Percentiles rank a stretch among this genome's conserved stretches.
phyloP scores from a whole-genome alignment of 2,329 filamentous ascomycete species.

The Penicillium sp. region DNA sequence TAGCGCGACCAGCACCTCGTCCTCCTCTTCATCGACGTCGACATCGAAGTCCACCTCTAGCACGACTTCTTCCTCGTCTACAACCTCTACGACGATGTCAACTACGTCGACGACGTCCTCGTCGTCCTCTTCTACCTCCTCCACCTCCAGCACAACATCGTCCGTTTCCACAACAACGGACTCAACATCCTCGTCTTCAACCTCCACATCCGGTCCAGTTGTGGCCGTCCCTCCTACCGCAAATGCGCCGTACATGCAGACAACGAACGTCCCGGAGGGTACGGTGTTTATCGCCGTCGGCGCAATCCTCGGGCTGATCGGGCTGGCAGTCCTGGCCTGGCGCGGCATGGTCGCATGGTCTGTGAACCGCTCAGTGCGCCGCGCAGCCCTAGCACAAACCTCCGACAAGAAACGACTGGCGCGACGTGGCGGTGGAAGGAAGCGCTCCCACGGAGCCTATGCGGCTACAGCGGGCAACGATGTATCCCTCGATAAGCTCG shows the following conservation, averaged over 20 bases:
- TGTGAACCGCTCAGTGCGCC: constrained; percentile 87
- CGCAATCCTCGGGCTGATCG: constrained; percentile 82
- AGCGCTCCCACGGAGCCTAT: constrained; percentile 40
- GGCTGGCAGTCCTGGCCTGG: constrained; percentile 83
- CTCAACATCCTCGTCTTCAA: constrained; percentile 60
- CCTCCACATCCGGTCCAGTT: constrained; percentile 65
- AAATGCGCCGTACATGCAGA: constrained; percentile 89
- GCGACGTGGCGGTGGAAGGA: constrained; percentile 47
- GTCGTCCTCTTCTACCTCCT: constrained; percentile 34
- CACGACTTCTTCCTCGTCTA: constrained; percentile 22
- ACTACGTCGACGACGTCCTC: constrained; percentile 29
- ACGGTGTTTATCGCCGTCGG: constrained; percentile 97
- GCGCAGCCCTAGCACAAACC: constrained; percentile 78
- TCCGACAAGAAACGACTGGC: constrained; percentile 73
- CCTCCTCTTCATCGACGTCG: constrained; percentile 24
- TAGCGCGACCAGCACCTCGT: constrained; percentile 25
- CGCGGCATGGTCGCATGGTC: constrained; percentile 86
- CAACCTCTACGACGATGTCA: constrained; percentile 27
- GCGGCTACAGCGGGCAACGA: constrained; percentile 40
- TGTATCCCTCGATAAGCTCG: constrained; percentile 62
- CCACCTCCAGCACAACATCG: constrained; percentile 30
- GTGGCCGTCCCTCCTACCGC: constrained; percentile 80
- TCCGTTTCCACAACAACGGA: constrained; percentile 32
- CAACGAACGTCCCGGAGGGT: constrained; percentile 82
- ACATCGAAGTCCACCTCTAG: constrained; percentile 19